A percentile compares a stretch with the other conserved stretches of the same genome.
Conservation (phyloP, 2,329 filamentous ascomycete species). For the Penicillium italicum region DNA sequence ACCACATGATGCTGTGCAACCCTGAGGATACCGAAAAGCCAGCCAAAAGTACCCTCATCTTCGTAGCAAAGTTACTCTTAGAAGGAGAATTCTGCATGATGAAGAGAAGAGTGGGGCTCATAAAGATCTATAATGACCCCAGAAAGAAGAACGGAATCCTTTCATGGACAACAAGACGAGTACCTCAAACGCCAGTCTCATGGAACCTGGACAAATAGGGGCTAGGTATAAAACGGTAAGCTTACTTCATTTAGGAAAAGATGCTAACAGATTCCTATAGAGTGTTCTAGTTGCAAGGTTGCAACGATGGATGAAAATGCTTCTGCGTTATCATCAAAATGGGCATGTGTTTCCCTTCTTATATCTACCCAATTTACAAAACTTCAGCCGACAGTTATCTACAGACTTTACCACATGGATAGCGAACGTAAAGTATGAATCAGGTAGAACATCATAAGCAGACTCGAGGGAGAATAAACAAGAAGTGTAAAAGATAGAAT, state of each 20-base stretch:
- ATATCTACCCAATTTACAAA: background rate
- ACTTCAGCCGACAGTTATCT: too few species aligned
- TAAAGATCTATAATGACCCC: background rate
- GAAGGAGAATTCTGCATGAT: too few species aligned
- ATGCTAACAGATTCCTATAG: constrained; percentile 6
- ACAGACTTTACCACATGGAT: too few species aligned
- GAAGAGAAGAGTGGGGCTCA: too few species aligned
- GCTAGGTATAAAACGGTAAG: background rate
- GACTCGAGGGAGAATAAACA: background rate
- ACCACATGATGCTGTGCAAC: constrained; percentile 1
- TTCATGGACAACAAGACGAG: background rate
- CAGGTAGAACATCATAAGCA: background rate
- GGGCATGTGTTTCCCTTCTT: background rate
- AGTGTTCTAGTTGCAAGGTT: background rate
- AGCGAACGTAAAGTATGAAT: background rate
- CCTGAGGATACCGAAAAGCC: too few species aligned
- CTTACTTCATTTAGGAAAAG: background rate
- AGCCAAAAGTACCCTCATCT: too few species aligned
- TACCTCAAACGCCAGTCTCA: too few species aligned
- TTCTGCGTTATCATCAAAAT: background rate
- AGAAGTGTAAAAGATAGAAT: background rate
- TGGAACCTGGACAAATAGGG: too few species aligned
- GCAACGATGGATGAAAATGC: background rate
- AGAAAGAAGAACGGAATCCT: background rate
- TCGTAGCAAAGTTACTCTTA: too few species aligned